Percentiles rank a stretch among this genome's conserved stretches.
Evolutionary conservation across 768 basidiomycete genomes (phyloP).

Genomic region (Russula brevipes): DNA sequence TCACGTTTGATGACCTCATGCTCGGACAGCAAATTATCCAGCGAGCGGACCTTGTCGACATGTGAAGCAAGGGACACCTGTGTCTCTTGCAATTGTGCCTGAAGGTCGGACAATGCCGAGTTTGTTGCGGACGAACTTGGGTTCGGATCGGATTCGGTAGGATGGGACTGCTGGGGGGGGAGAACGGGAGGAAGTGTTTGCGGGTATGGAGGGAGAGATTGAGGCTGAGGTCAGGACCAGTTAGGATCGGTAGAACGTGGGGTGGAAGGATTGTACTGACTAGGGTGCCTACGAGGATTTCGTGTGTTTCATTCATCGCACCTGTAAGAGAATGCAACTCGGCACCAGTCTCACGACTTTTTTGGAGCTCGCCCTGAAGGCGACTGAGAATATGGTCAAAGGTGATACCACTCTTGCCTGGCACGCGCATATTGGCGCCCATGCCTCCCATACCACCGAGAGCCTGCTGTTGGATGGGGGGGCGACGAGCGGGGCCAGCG

Average conservation of each 20-base stretch:
- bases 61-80: conserved; percentile 72
- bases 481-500: conserved; percentile 42
- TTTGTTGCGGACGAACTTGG: conserved; percentile 25
- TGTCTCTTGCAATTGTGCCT: conserved; percentile 78
- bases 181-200: conserved; percentile 58
- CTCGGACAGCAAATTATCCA: conserved; percentile 78
- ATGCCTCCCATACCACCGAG: conserved; percentile 71
- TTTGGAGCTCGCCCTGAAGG: conserved; percentile 90
- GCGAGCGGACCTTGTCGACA: conserved; percentile 73
- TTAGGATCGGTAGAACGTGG: not conserved
- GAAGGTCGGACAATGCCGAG: conserved; percentile 57
- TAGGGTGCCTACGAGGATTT: conserved; percentile 78
- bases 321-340: conserved; percentile 74
- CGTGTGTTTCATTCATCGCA: conserved; percentile 86
- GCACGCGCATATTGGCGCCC: conserved; percentile 63
- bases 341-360: conserved; percentile 87
- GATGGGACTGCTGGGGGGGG: conserved; percentile 30
- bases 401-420: conserved; percentile 80
- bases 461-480: conserved; percentile 53
- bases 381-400: conserved; percentile 90
- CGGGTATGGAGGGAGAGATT: conserved; percentile 59
- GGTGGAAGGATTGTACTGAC: conserved; percentile 41
- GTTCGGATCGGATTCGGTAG: conserved; percentile 27
- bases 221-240: conserved; percentile 41
- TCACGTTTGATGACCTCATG: conserved; percentile 82